Evolutionary conservation across 2,329 filamentous ascomycete genomes (phyloP), one percentile per base, ranked within the genome.

Genomic region (Aspergillus sp.): DNA sequence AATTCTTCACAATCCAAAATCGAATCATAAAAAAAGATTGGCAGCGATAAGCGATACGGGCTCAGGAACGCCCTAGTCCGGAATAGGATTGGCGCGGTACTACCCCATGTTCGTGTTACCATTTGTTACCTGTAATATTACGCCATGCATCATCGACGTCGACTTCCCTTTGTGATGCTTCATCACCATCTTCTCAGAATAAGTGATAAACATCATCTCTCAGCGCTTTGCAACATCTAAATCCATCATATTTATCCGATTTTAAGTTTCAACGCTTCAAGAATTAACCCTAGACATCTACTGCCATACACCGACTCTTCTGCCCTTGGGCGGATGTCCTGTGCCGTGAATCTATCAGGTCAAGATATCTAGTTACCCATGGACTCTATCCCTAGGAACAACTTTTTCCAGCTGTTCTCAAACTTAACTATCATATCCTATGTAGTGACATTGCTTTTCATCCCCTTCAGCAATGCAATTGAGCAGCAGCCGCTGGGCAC

Each of bases 401-500:
- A 10, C 27, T 28, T 27, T 13, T n/a, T 27, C 6, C 13, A 10
- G 27, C 10, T 39, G 10, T 33, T 27, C 5, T 34, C 31, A 7
- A 30, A 8, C 10, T 12, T 34, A n/a, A n/a, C 34, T 10, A n/a
- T 34, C 34, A 13, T 56, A 9, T 46, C 45, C 9, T 50, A 43
- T 42, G 31, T 46, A 10, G 32, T 51, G 27, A n/a, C 37, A 9
- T 5, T 52, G 7, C 40, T 46, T n/a, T 39, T 56, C 19, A 39
- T 55, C n/a, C 38, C 55, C 6, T 32, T 56, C 26, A 45, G 45
- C 32, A 48, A 52, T 42, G 57, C 57, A 13, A 38, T 49, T 44
- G 46, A 53, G 11, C 58, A 64, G 47, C 50, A 54, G 31, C 60
- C 53, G 13, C 43, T 66, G 32, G 40, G 31, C 2, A 28, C 40